Evolutionary conservation across 768 basidiomycete genomes (phyloP).

Genomic region (Lactarius hatsudake): DNA sequence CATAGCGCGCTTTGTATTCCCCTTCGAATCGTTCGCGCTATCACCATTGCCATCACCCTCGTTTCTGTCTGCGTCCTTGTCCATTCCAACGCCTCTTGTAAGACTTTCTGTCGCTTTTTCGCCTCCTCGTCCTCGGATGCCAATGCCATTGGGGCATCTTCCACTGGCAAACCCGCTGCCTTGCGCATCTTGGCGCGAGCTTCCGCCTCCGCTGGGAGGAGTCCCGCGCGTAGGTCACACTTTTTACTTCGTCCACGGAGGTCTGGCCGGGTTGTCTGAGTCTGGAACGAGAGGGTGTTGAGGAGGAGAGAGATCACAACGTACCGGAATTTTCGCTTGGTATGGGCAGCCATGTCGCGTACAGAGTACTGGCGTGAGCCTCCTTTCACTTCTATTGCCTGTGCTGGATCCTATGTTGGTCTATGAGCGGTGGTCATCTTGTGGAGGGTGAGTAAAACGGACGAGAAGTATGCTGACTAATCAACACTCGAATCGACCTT

Average conservation of each 20-base stretch:
- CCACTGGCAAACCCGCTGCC: too few relatives aligned
- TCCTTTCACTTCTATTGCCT: slow-evolving; percentile 88
- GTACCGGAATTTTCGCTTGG: slow-evolving; percentile 96
- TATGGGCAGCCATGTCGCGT: slow-evolving; percentile 91
- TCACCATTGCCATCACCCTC: slow-evolving; percentile 48
- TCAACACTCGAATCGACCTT: too few relatives aligned
- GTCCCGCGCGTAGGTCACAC: slow-evolving; percentile 62
- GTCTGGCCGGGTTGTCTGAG: slow-evolving; percentile 87
- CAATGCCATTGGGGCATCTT: too few relatives aligned
- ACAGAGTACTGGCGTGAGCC: slow-evolving; percentile 92
- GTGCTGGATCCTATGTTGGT: slow-evolving; percentile 95
- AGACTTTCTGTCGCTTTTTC: slow-evolving; percentile 59
- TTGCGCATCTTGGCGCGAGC: too few relatives aligned
- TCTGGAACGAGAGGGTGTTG: background rate
- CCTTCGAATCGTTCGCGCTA: slow-evolving; percentile 25
- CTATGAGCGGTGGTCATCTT: slow-evolving; percentile 78
- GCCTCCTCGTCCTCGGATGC: too few relatives aligned
- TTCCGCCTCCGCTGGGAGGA: too few relatives aligned
- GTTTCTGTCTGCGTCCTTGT: slow-evolving; percentile 86
- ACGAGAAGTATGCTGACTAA: background rate
- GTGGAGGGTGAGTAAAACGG: background rate
- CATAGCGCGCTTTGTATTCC: slow-evolving; percentile 2
- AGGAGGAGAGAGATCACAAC: slow-evolving; percentile 25
- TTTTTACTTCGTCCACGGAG: slow-evolving; percentile 67
- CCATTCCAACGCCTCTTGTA: slow-evolving; percentile 87